phyloP scores from a whole-genome alignment of 2,329 filamentous ascomycete genomes.

The Fusarium temperatum region DNA sequence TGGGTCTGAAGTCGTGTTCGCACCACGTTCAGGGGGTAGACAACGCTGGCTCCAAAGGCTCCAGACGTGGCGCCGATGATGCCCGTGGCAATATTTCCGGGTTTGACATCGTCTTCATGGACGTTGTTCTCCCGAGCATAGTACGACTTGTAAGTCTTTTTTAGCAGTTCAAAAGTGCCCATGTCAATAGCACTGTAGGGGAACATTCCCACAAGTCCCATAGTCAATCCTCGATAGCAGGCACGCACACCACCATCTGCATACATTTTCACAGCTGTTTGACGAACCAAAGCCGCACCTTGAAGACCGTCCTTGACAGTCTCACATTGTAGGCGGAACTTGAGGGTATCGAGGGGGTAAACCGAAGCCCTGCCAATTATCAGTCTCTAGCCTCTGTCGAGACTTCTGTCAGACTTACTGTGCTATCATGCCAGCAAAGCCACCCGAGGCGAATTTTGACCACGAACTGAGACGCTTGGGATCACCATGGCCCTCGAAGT shows the following conservation, averaged over 20 bases:
- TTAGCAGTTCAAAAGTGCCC: conserved; percentile 93
- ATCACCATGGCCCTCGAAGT: conserved; percentile 87
- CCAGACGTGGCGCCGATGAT: conserved; percentile 91
- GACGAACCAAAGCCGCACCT: conserved; percentile 82
- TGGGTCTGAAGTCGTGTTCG: conserved; percentile 93
- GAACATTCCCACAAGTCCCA: conserved; percentile 96
- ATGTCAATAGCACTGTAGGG: conserved; percentile 97
- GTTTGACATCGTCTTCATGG: conserved; percentile 83
- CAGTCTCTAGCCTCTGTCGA: background rate
- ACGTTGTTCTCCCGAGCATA: conserved; percentile 75
- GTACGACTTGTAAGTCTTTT: conserved; percentile 74
- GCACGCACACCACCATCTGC: conserved; percentile 75
- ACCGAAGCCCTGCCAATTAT: conserved; percentile 74
- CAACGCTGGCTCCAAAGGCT: conserved; percentile 89
- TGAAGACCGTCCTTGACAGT: conserved; percentile 85
- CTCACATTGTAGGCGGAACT: conserved; percentile 89
- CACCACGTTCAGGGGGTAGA: conserved; percentile 94
- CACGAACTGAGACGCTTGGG: conserved; percentile 79
- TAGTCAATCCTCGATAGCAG: conserved; percentile 91
- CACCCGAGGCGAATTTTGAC: conserved; percentile 91
- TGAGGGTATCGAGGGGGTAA: conserved; percentile 90
- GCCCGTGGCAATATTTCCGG: conserved; percentile 84
- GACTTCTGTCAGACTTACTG: conserved; percentile 67
- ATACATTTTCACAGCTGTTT: conserved; percentile 89
- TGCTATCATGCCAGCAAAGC: conserved; percentile 90